Percentiles rank a stretch among this genome's conserved stretches.
Evolutionary conservation across 2,329 filamentous ascomycete species (phyloP).

Genomic region (Microcyclospora tardicrescens): DNA sequence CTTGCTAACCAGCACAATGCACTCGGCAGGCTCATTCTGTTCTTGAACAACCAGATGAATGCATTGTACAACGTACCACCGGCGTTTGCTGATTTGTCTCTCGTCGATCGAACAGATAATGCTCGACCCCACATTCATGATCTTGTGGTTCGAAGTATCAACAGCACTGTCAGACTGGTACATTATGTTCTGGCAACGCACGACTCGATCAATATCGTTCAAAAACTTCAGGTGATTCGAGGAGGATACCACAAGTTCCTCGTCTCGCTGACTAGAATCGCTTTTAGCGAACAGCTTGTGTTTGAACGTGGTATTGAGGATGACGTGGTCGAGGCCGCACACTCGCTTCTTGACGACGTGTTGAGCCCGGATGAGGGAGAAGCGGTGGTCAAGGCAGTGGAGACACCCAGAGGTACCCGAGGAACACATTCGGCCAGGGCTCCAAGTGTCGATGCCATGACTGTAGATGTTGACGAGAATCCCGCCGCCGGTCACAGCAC

Average conservation of each 20-base stretch:
- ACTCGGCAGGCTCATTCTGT: constrained; percentile 61
- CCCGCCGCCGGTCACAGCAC: too few relatives aligned
- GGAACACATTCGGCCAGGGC: background rate
- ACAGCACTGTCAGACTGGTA: constrained; percentile 47
- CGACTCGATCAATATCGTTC: constrained; percentile 52
- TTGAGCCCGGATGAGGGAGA: constrained; percentile 70
- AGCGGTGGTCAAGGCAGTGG: constrained; percentile 38
- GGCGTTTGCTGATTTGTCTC: constrained; percentile 5
- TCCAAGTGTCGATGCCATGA: too few relatives aligned
- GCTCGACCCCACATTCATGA: constrained; percentile 20
- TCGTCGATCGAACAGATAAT: background rate
- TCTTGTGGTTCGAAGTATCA: constrained; percentile 39
- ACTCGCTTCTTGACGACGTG: constrained; percentile 65
- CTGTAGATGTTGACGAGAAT: too few relatives aligned
- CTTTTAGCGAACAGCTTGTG: constrained; percentile 68
- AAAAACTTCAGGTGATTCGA: constrained; percentile 55
- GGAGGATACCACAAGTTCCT: constrained; percentile 73
- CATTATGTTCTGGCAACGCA: constrained; percentile 45
- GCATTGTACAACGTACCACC: constrained; percentile 37
- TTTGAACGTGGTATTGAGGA: constrained; percentile 65
- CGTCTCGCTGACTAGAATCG: constrained; percentile 67
- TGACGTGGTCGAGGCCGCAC: constrained; percentile 67
- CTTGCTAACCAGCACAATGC: constrained; percentile 56
- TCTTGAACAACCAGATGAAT: constrained; percentile 60
- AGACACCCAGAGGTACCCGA: constrained; percentile 20